Evolutionary conservation across 805 yeast species (phyloP), one percentile per base, ranked within the genome.

Genomic region (Nakazawaea peltata): DNA sequence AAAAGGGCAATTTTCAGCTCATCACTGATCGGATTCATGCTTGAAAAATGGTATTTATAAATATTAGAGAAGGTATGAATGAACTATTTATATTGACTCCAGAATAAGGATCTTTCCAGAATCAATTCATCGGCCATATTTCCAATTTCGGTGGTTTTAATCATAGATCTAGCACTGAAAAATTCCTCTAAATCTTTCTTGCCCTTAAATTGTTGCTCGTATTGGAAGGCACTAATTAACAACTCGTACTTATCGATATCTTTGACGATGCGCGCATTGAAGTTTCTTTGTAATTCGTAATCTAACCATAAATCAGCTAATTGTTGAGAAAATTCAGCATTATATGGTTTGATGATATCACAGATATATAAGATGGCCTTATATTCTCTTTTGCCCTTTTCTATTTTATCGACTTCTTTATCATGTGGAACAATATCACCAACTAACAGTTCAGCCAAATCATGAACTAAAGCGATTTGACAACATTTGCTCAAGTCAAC

Each of bases 371-470:
- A 50, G 45, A 90, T 82, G 2, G 97, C 76, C 18, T 59, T 76
- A 26, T 65, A 67, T 51, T 90, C 97, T 39, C 97, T 66, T 40
- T 81, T 67, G 55, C 83, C 92, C 56, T 90, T 90, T 53, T 90
- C 97, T 12, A 59, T 64, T 53, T 87, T 86, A 31, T 75, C 63
- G 21, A 88, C 73, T 0, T 47, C 41, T 40, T 70, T 51, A 60
- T 87, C 83, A 55, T 73, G 57, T 48, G 98, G 92, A 2, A 95
- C 87, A 33, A 90, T 84, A 55, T 90, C 98, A 22, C 98, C 98
- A 11, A 90, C 97, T 19, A 90, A 62, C 4, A 88, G 57, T 64
- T 90, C 98, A 9, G 97, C 96, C 48, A 90, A 82, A 56, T 90
- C 98, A 63, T 90, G 98, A 22, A 87, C 77, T 27, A 87, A 63